phyloP scores from a whole-genome alignment of 1,139 yeast genomes.

The Sugiyamaella novakii region DNA sequence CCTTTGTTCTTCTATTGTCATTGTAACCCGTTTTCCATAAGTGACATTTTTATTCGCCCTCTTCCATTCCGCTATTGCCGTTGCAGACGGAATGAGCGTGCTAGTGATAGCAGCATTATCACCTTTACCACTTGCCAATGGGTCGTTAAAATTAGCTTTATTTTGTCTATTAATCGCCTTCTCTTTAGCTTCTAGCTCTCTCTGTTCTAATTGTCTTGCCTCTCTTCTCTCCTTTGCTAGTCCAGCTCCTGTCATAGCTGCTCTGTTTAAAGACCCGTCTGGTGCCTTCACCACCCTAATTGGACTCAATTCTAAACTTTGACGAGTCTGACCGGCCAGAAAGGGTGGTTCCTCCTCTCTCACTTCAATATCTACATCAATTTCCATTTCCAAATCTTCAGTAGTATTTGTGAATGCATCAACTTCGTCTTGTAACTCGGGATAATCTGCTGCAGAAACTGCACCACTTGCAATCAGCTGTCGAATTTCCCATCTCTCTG shows the following conservation, averaged over 20 bases:
- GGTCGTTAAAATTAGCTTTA: conserved; percentile 40
- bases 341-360: conserved; percentile 72
- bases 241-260: conserved; percentile 76
- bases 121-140: conserved; percentile 26
- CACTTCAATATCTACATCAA: conserved; percentile 72
- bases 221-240: conserved; percentile 69
- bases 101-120: neutral
- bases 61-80: conserved; percentile 32
- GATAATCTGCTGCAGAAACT: conserved; percentile 66
- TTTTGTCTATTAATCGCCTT: conserved; percentile 41
- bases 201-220: conserved; percentile 51
- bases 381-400: conserved; percentile 50
- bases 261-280: conserved; percentile 74
- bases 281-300: conserved; percentile 66
- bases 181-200: conserved; percentile 49
- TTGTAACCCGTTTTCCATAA: conserved; percentile 34
- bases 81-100: conserved; percentile 20
- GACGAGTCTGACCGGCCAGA: conserved; percentile 57
- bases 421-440: conserved; percentile 51
- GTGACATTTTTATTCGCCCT: conserved; percentile 22
- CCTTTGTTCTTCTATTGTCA: conserved; percentile 66
- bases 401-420: conserved; percentile 13
- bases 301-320: conserved; percentile 52
- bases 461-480: conserved; percentile 84
- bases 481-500: conserved; percentile 88